phyloP scores from a whole-genome alignment of 176 grass and related monocot species.

The Triticum dicoccoides region DNA sequence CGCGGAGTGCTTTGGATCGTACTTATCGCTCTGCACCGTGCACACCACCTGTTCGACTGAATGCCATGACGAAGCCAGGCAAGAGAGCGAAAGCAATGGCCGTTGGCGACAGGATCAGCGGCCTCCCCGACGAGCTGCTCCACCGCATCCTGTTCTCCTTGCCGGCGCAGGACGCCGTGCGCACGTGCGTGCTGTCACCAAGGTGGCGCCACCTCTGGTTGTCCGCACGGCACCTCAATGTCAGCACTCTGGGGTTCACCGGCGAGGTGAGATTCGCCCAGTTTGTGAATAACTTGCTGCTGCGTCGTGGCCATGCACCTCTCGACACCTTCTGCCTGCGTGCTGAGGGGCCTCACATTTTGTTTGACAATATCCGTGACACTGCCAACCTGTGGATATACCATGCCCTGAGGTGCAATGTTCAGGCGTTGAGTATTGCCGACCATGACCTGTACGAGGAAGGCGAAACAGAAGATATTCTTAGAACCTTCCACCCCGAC shows the following conservation, averaged over 20 bases:
- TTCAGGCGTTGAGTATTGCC: background rate
- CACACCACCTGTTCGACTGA: background rate
- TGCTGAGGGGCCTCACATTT: too few relatives aligned
- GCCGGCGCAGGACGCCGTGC: background rate
- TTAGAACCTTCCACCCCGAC: too few relatives aligned
- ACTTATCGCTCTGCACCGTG: too few relatives aligned
- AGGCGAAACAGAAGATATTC: too few relatives aligned
- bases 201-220: background rate
- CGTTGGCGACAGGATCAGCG: background rate
- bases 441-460: too few relatives aligned
- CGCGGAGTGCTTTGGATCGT: too few relatives aligned
- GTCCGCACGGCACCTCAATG: background rate
- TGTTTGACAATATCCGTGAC: background rate
- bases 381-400: background rate
- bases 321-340: constrained; percentile 10
- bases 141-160: background rate
- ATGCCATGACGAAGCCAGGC: background rate
- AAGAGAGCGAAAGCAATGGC: too few relatives aligned
- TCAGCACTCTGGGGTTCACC: too few relatives aligned
- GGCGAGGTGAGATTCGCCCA: too few relatives aligned
- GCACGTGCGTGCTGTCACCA: background rate
- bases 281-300: background rate
- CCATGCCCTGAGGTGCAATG: constrained; percentile 8
- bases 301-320: background rate
- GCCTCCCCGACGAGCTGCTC: background rate